phyloP scores from a whole-genome alignment of 768 basidiomycete genomes.

The Leccinum pellstonianum region DNA sequence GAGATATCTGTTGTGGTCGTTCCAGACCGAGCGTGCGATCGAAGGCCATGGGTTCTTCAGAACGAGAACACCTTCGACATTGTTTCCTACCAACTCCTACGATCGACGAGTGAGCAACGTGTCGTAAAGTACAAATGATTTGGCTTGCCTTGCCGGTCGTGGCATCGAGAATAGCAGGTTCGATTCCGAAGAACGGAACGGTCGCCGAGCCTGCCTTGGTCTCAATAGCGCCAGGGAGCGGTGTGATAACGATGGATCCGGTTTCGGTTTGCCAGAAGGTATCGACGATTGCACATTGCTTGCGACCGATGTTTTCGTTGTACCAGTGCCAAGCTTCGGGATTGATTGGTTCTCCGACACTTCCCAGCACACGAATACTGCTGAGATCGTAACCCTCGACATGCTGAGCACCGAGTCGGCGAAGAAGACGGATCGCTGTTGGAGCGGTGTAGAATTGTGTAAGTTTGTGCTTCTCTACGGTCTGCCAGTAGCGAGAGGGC shows the following conservation, averaged over 20 bases:
- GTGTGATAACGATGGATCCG: constrained; percentile 91
- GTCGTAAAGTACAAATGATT: background rate
- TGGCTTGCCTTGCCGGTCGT: constrained; percentile 59
- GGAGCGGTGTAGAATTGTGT: constrained; percentile 97
- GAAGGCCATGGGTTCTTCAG: constrained; percentile 92
- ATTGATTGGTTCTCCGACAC: constrained; percentile 98
- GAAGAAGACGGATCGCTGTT: constrained; percentile 91
- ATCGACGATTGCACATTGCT: constrained; percentile 90
- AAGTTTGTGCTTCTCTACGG: constrained; percentile 86
- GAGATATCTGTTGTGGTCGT: constrained; percentile 85
- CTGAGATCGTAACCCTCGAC: constrained; percentile 81
- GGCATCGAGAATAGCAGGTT: constrained; percentile 85
- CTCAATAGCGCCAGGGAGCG: constrained; percentile 92
- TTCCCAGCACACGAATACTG: constrained; percentile 82
- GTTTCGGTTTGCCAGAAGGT: constrained; percentile 99
- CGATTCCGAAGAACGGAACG: constrained; percentile 96
- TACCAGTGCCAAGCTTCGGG: constrained; percentile 99
- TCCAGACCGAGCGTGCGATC: constrained; percentile 88
- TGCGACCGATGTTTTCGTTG: constrained; percentile 88
- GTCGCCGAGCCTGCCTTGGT: constrained; percentile 97
- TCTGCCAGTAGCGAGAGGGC: constrained; percentile 95
- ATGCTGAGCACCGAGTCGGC: constrained; percentile 82
- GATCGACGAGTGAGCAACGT: background rate
- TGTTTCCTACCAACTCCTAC: constrained; percentile 69
- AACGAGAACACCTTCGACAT: constrained; percentile 88